A percentile compares a stretch with the other conserved stretches of the same genome.
phyloP scores from a whole-genome alignment of 176 grass and related monocot genomes.

The Aegilops bicornis region DNA sequence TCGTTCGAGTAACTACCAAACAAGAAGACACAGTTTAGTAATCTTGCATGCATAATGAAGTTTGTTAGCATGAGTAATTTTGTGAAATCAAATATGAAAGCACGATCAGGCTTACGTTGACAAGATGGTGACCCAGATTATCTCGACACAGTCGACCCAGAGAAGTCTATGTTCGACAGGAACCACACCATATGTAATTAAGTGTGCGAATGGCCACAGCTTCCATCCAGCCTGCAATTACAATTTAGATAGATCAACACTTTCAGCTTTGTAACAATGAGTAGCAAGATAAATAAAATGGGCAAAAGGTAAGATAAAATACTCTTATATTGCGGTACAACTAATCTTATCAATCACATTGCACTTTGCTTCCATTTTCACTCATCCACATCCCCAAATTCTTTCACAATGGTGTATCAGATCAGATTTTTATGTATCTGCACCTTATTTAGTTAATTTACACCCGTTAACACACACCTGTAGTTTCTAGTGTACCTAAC shows the following conservation, averaged over 20 bases:
- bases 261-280: not conserved
- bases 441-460: no score
- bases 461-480: no score
- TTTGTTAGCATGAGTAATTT: not conserved
- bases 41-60: not conserved
- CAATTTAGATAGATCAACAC: not conserved
- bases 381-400: no score
- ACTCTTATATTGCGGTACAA: no score
- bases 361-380: no score
- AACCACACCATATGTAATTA: slow-evolving; percentile 85
- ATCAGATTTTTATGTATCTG: no score
- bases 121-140: slow-evolving; percentile 93
- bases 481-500: not conserved
- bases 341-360: no score
- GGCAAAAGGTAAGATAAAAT: no score
- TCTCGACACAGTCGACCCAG: slow-evolving; percentile 92
- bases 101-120: slow-evolving; percentile 61
- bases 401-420: no score
- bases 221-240: slow-evolving; percentile 89
- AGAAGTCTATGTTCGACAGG: slow-evolving; percentile 93
- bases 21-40: not conserved
- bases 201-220: slow-evolving; percentile 87
- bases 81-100: slow-evolving; percentile 4
- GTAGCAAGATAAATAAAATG: not conserved
- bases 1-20: slow-evolving; percentile 81